These are phyloP conservation scores for Moesziomyces aphidis DNA, from an alignment of 1,284 basidiomycete species.

Conservation along the genomic window DNA sequence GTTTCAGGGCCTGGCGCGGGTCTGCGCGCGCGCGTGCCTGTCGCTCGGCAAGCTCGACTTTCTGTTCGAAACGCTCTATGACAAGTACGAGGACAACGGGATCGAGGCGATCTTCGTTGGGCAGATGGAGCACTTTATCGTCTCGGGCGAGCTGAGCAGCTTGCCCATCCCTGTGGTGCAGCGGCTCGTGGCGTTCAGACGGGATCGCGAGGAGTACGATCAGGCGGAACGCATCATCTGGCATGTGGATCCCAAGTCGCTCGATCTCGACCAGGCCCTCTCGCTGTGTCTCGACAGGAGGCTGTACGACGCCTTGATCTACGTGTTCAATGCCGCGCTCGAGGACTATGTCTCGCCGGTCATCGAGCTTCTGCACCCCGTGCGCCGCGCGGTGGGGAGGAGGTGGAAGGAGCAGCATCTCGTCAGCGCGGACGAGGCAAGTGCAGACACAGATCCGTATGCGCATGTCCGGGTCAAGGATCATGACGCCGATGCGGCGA, in stretches of 20 bases:
- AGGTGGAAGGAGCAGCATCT: constrained; percentile 3
- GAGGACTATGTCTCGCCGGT: constrained; percentile 89
- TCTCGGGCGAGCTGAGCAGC: constrained; percentile 78
- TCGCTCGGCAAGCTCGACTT: constrained; percentile 84
- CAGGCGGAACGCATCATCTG: constrained; percentile 90
- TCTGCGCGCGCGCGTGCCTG: constrained; percentile 84
- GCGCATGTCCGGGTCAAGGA: constrained; percentile 21
- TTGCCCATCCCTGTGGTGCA: constrained; percentile 88
- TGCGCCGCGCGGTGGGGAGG: constrained; percentile 49
- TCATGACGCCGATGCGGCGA: constrained; percentile 1
- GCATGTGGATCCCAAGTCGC: constrained; percentile 89
- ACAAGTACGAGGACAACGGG: constrained; percentile 84
- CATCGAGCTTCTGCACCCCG: constrained; percentile 75
- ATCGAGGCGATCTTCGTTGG: constrained; percentile 88
- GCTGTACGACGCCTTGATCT: constrained; percentile 93
- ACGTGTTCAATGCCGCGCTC: constrained; percentile 89
- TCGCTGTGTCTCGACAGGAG: constrained; percentile 82
- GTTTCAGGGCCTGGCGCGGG: constrained; percentile 86
- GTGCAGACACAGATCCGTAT: constrained; percentile 22
- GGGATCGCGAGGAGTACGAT: constrained; percentile 78
- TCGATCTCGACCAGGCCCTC: constrained; percentile 95
- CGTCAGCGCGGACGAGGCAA: background rate
- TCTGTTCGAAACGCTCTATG: constrained; percentile 88
- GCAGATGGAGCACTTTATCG: constrained; percentile 85
- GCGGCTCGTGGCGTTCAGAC: constrained; percentile 82